Evolutionary conservation across 352 stramenopile species (phyloP).

Genomic region (Pythium vanterpoolii): DNA sequence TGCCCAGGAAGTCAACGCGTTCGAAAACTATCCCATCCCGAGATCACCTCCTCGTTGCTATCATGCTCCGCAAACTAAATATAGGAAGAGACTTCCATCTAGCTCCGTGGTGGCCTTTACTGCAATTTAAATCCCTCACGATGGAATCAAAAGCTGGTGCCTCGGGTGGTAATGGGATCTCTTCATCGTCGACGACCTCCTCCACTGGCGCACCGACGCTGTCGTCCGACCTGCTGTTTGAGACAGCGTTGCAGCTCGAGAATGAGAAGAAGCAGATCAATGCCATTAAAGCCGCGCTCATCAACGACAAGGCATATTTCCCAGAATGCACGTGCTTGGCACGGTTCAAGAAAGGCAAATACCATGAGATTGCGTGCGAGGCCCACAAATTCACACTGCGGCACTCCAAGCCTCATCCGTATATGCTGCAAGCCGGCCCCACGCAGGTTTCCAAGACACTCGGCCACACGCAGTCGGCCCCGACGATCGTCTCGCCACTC

Average conservation of each 20-base stretch:
- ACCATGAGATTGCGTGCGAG: constrained; percentile 41
- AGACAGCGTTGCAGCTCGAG: constrained; percentile 15
- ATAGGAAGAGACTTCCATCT: not conserved
- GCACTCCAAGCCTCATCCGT: constrained; percentile 43
- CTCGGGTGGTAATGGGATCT: not conserved
- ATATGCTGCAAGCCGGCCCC: constrained; percentile 10
- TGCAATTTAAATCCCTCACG: too few species aligned
- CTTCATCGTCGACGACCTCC: not conserved
- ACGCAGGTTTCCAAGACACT: not conserved
- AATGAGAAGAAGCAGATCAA: constrained; percentile 17
- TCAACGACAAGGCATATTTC: constrained; percentile 5
- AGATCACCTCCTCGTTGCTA: too few species aligned
- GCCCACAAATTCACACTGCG: constrained; percentile 63
- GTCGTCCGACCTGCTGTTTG: constrained; percentile 11
- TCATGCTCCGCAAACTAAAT: too few species aligned
- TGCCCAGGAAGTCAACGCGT: not conserved
- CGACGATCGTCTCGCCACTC: not conserved
- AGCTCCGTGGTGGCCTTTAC: too few species aligned
- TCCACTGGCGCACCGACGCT: not conserved
- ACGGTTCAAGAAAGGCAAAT: constrained; percentile 44
- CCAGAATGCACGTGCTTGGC: constrained; percentile 43
- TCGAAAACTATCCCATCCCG: not conserved
- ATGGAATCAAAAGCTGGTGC: too few species aligned
- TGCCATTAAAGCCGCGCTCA: constrained; percentile 11
- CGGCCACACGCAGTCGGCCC: constrained; percentile 13